A percentile compares a stretch with the other conserved stretches of the same genome.
phyloP scores from a whole-genome alignment of 495 filamentous ascomycete species.

The Clavariopsis aquatica region DNA sequence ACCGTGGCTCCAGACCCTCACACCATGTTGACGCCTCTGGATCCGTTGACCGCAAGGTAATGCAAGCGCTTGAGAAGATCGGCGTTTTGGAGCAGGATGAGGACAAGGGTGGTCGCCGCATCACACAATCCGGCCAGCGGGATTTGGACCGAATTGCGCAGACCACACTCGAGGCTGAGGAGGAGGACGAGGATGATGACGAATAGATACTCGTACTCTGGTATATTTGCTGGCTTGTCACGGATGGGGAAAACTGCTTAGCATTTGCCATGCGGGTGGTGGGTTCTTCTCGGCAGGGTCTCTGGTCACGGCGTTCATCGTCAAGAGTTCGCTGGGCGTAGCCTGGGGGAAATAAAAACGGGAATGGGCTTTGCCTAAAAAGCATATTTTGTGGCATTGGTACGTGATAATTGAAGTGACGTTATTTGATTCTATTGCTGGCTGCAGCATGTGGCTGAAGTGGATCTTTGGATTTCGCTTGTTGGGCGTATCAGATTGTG shows the following conservation, averaged over 20 bases:
- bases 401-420: too few species aligned
- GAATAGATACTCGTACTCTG: conserved; percentile 46
- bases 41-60: conserved; percentile 90
- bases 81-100: conserved; percentile 94
- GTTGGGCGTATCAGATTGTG: too few species aligned
- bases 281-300: conserved; percentile 17
- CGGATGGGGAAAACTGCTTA: background rate
- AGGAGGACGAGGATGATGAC: conserved; percentile 61
- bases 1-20: conserved; percentile 86
- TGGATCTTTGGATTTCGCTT: too few species aligned
- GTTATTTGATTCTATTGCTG: background rate
- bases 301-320: conserved; percentile 31
- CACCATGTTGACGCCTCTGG: conserved; percentile 96
- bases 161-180: conserved; percentile 69
- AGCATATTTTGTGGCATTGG: background rate
- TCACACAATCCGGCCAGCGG: conserved; percentile 94
- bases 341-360: conserved; percentile 30
- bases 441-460: background rate
- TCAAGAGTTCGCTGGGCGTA: conserved; percentile 19
- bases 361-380: conserved; percentile 28
- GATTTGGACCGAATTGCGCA: conserved; percentile 94
- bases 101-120: conserved; percentile 95
- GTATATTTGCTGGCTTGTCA: background rate
- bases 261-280: conserved; percentile 20
- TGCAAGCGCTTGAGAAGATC: conserved; percentile 98